Base-by-base conservation (phyloP, 805 yeast species). In the Teunomyces panamensis region DNA sequence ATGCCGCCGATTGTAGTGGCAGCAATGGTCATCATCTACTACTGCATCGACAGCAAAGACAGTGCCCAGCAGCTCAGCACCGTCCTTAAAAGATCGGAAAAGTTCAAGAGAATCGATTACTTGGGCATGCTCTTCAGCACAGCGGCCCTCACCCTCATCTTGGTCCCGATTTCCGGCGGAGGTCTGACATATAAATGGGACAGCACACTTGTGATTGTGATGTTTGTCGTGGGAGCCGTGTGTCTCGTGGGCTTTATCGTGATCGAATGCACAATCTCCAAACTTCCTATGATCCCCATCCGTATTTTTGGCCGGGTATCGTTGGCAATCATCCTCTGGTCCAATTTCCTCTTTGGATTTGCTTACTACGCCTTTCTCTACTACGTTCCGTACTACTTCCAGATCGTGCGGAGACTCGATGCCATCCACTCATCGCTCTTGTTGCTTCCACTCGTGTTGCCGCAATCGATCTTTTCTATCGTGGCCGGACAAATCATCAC, bases 201-300 rank as follows among this genome's bases (percentile, higher is more conserved):
- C 42, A 50, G 55, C 29, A 16, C 50, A 1, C 9, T 52, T 6
- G 47, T 56, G 11, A 54, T 56, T 20, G 50, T 42, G n/a, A 50
- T 52, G 54, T 50, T 53, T 33, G 32, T 48, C 1, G 35, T 54
- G 11, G 59, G 59, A 10, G 67, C 65, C 1, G 44, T 53, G 8
- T 51, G 59, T 43, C 51, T 62, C 20, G 36, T 57, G 3, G 54
- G 44, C 0, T 65, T 65, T 36, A 34, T 61, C 6, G 9, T 62
- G 10, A 53, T 64, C n/a, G 70, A 65, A 44, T 58, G 64, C 57
- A 65, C 57, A 32, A 42, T 63, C 7, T 60, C 69, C 6, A 53
- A 56, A 42, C 49, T 65, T 16, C 70, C 70, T 17, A 65, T 65
- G 69, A 61, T 65, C 16, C 69, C 70, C n/a, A 52, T 65, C 28